phyloP scores from a whole-genome alignment of 805 yeast genomes.

The Nakazawaea molendinolei region DNA sequence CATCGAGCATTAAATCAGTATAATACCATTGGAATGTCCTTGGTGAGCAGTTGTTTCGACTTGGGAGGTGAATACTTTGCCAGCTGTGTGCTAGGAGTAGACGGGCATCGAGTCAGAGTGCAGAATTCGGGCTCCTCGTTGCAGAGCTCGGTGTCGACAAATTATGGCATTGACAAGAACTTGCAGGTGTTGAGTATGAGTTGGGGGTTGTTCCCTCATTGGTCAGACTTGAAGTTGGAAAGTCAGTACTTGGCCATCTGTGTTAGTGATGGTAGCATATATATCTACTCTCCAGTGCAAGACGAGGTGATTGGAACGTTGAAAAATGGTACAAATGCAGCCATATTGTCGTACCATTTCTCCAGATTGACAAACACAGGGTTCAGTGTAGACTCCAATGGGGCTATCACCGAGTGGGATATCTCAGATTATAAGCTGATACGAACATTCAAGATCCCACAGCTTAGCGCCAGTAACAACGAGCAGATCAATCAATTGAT shows the following conservation, averaged over 20 bases:
- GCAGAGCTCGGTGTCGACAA: conserved; percentile 20
- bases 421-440: conserved; percentile 33
- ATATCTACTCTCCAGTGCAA: conserved; percentile 62
- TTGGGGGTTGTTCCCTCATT: conserved; percentile 38
- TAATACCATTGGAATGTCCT: conserved; percentile 3
- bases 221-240: conserved; percentile 21
- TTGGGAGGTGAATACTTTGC: conserved; percentile 57
- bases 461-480: conserved; percentile 15
- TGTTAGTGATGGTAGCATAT: conserved; percentile 54
- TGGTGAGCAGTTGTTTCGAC: conserved; percentile 49
- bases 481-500: conserved; percentile 17
- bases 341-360: conserved; percentile 45
- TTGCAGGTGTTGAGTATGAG: conserved; percentile 39
- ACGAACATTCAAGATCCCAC: conserved; percentile 29
- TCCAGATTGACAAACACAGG: conserved; percentile 34
- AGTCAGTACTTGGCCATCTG: conserved; percentile 52
- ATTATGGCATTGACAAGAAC: conserved; percentile 47
- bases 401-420: conserved; percentile 59
- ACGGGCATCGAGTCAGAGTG: conserved; percentile 62
- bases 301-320: conserved; percentile 51
- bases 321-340: conserved; percentile 31
- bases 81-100: conserved; percentile 59
- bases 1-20: background rate
- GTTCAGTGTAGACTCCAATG: conserved; percentile 57
- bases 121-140: conserved; percentile 41